Evolutionary conservation across 2,329 filamentous ascomycete species (phyloP).

Genomic region (Alternaria infectoria): DNA sequence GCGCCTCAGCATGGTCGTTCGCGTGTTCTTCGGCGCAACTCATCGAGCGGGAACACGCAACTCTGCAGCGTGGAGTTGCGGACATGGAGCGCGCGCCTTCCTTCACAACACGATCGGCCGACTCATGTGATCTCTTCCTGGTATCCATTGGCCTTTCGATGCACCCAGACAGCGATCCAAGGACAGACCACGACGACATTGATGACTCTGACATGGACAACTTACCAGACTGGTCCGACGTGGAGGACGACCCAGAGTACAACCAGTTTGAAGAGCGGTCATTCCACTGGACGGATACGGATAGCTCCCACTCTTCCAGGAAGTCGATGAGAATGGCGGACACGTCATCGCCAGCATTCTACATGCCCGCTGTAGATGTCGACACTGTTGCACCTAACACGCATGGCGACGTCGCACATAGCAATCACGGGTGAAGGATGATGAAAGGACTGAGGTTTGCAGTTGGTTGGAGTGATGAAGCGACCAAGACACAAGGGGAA

Average conservation of each 20-base stretch:
- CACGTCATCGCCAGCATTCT: not conserved
- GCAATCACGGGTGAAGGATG: not conserved
- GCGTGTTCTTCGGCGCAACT: not conserved
- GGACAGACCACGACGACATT: not conserved
- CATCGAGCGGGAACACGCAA: not conserved
- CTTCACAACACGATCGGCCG: not conserved
- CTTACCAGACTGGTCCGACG: slow-evolving; percentile 2
- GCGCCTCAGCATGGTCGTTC: not conserved
- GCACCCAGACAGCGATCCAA: not conserved
- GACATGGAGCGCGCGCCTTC: not conserved
- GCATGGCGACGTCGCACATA: not conserved
- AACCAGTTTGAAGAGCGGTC: not conserved
- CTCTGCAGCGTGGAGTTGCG: not conserved
- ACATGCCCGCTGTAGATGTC: not conserved
- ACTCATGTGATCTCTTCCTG: slow-evolving; percentile 1
- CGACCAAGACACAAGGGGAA: not conserved
- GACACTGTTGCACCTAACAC: not conserved
- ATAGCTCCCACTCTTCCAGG: not conserved
- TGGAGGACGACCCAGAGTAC: slow-evolving; percentile 2
- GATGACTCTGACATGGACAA: not conserved
- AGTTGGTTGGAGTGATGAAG: not conserved
- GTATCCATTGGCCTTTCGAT: not conserved
- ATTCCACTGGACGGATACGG: not conserved
- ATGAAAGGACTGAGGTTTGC: not conserved
- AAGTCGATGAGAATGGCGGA: too few relatives aligned